Evolutionary conservation across 2,329 filamentous ascomycete species (phyloP).

Genomic region (Boeremia exigua): DNA sequence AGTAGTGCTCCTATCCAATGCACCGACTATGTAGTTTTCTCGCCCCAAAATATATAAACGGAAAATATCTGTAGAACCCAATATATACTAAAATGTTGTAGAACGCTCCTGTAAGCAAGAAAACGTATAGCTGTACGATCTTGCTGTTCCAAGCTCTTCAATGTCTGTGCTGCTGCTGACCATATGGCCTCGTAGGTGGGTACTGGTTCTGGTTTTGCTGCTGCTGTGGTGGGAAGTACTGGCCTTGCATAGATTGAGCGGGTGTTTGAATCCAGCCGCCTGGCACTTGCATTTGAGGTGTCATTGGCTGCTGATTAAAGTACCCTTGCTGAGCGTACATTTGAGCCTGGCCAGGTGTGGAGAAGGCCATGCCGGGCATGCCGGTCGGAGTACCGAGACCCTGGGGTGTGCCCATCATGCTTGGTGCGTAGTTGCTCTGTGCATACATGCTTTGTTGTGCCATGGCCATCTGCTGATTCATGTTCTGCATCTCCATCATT

Average conservation of each 20-base stretch:
- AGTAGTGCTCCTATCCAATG: slow-evolving; percentile 7
- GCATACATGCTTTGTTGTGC: slow-evolving; percentile 31
- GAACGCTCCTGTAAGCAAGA: slow-evolving; percentile 1
- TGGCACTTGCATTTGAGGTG: slow-evolving; percentile 34
- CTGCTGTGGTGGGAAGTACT: slow-evolving; percentile 34
- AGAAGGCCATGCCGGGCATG: slow-evolving; percentile 35
- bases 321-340: slow-evolving; percentile 41
- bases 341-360: slow-evolving; percentile 35
- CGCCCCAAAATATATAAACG: slow-evolving; percentile 3
- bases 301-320: slow-evolving; percentile 35
- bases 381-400: slow-evolving; percentile 29
- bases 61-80: not conserved
- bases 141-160: slow-evolving; percentile 2
- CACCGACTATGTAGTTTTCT: not conserved
- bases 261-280: slow-evolving; percentile 38
- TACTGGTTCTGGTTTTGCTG: slow-evolving; percentile 16
- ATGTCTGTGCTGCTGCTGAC: slow-evolving; percentile 10
- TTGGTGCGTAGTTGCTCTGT: slow-evolving; percentile 33
- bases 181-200: not conserved
- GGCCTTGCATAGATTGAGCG: slow-evolving; percentile 34
- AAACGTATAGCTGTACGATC: not conserved
- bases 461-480: slow-evolving; percentile 35
- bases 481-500: slow-evolving; percentile 35
- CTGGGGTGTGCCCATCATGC: slow-evolving; percentile 26
- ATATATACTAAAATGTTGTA: slow-evolving; percentile 12